Base-by-base conservation (phyloP, 2,329 filamentous ascomycete genomes). In the Penicillium polonicum region DNA sequence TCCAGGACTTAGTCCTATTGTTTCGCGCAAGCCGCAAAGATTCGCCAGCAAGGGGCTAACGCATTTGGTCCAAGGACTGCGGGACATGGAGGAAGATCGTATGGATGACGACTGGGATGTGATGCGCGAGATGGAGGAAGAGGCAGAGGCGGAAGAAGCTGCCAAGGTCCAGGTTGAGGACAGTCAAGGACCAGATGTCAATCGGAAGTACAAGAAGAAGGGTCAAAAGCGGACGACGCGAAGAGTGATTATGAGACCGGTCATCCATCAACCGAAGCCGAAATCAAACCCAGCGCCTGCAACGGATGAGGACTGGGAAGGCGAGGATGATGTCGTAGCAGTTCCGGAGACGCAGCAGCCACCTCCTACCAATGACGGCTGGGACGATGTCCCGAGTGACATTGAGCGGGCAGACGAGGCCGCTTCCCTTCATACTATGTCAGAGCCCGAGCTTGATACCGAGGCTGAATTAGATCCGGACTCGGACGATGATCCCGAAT, bases 141-240 rank as follows among this genome's bases (percentile, higher is more conserved):
- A 74, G 15, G 67, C 69, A 44, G 61, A 63, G 17, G 70, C 64
- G 4, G 66, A 69, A 53, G 61, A 63, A n/a, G 69, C 63, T 4
- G 51, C 68, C 33, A 64, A 68, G 29, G 64, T 73, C 13, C 65
- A 74, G 17, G 69, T 76, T 6, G 64, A 68, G 15, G 74, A 79
- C 59, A 77, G 72, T 41, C 76, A 79, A 50, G 52, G 57, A 0
- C 50, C 57, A 5, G 62, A 44, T 4, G 27, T 54, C 12, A 57
- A 61, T n/a, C 36, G 43, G 6, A 52, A 58, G n/a, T 79, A 72
- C 67, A 80, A 78, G 66, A 81, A 80, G 68, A 80, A 76, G 62
- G 78, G 78, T 2, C 79, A 80, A 60, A 81, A 81, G 61, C 71
- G 79, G 46, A 79, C 77, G 6, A 81, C 79, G 2, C 72, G 76